Conservation (phyloP, 2,329 filamentous ascomycete species). For the Aaosphaeria arxii region DNA sequence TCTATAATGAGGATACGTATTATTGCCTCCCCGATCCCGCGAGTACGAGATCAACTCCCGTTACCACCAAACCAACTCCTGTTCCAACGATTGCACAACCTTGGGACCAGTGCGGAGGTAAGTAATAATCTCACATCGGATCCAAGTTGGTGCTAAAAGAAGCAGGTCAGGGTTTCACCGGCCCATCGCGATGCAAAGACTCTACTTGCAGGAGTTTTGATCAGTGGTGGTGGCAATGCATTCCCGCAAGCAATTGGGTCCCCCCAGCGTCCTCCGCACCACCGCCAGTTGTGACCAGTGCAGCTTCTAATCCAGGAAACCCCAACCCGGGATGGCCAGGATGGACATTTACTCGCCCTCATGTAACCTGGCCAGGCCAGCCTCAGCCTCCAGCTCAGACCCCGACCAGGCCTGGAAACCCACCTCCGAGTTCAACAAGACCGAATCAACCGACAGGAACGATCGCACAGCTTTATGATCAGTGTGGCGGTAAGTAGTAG, state of each 20-base stretch:
- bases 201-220: conserved; percentile 9
- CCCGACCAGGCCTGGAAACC: conserved; percentile 4
- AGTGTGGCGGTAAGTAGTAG: conserved; percentile 15
- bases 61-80: conserved; percentile 4
- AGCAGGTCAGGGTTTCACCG: conserved; percentile 9
- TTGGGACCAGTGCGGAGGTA: conserved; percentile 16
- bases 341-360: neutral
- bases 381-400: conserved; percentile 3
- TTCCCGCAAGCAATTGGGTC: neutral
- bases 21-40: conserved; percentile 15
- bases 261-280: neutral
- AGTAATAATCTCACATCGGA: neutral
- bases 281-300: neutral
- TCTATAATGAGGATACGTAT: conserved; percentile 11
- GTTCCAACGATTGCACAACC: conserved; percentile 7
- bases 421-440: conserved; percentile 3
- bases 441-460: neutral
- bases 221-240: conserved; percentile 4
- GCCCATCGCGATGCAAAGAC: conserved; percentile 15
- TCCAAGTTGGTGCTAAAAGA: neutral
- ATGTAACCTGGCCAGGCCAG: neutral
- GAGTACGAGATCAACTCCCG: conserved; percentile 7
- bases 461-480: conserved; percentile 6
- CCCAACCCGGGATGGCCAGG: neutral
- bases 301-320: neutral